Percentiles rank a stretch among this genome's conserved stretches.
Conservation (phyloP, 805 yeast species). For the Hanseniaspora lachancei region DNA sequence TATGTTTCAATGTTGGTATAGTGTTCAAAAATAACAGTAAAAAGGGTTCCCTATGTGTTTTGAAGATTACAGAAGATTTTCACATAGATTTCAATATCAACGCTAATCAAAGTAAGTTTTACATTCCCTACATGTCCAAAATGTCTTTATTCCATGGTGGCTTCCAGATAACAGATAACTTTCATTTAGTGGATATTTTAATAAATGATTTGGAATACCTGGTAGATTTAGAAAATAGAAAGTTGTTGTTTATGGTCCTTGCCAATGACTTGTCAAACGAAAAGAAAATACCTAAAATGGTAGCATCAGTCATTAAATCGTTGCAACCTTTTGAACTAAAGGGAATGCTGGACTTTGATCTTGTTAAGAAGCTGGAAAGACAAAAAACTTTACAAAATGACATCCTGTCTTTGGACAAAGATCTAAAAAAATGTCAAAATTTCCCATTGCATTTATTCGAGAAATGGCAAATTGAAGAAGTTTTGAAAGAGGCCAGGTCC, state of each 20-base stretch:
- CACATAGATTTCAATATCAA: conserved; percentile 9
- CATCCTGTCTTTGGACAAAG: conserved; percentile 20
- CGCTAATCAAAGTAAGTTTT: background rate
- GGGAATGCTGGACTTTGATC: conserved; percentile 20
- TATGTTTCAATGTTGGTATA: conserved; percentile 33
- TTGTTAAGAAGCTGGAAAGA: conserved; percentile 24
- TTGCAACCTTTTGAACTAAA: conserved; percentile 18
- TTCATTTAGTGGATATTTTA: conserved; percentile 22
- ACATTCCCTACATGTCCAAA: conserved; percentile 3
- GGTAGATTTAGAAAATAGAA: conserved; percentile 13
- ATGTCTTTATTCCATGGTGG: background rate
- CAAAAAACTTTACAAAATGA: conserved; percentile 22
- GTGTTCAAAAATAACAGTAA: conserved; percentile 30
- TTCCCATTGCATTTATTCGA: conserved; percentile 9
- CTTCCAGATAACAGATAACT: conserved; percentile 13
- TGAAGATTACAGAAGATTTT: conserved; percentile 26
- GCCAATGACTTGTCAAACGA: conserved; percentile 6
- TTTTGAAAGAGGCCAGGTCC: conserved; percentile 27
- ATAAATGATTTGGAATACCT: conserved; percentile 24
- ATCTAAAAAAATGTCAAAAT: conserved; percentile 14
- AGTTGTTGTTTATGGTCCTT: background rate
- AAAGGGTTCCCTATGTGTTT: conserved; percentile 18
- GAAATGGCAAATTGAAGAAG: conserved; percentile 14
- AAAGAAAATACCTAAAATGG: background rate
- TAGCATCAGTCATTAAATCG: conserved; percentile 17